Conservation (phyloP, 345 rosid genomes). For the Raphanus sativus region DNA sequence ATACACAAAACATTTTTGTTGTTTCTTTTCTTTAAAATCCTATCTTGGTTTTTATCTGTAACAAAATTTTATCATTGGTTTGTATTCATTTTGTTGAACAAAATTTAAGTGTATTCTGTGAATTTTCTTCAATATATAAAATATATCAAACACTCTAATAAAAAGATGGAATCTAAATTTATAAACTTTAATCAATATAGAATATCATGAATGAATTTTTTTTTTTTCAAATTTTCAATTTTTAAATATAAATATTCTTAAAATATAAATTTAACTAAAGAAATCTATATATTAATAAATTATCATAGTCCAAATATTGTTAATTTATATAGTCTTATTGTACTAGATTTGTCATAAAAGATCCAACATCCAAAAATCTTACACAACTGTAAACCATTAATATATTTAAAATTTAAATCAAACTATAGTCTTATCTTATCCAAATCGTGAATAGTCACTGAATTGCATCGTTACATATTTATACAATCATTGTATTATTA, state of each 20-base stretch:
- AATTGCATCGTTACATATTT: constrained; percentile 3
- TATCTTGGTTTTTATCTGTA: too few species aligned
- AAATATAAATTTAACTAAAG: too few species aligned
- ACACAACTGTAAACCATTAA: neutral
- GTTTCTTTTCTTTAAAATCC: neutral
- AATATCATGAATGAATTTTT: neutral
- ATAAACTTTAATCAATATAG: too few species aligned
- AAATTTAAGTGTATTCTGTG: neutral
- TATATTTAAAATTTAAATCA: neutral
- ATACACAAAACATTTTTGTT: too few species aligned
- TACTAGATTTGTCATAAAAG: neutral
- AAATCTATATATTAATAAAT: too few species aligned
- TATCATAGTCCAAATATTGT: neutral
- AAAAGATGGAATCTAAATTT: neutral
- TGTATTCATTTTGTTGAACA: neutral
- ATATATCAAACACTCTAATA: neutral
- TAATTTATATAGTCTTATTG: neutral
- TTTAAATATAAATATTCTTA: too few species aligned
- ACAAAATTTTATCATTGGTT: neutral
- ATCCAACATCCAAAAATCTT: neutral
- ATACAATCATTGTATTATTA: neutral
- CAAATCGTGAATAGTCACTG: constrained; percentile 11
- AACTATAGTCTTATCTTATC: constrained; percentile 20
- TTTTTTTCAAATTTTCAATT: too few species aligned
- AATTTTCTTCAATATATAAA: neutral